Base-by-base conservation (phyloP, 2,329 filamentous ascomycete species). In the Fusarium sororula region DNA sequence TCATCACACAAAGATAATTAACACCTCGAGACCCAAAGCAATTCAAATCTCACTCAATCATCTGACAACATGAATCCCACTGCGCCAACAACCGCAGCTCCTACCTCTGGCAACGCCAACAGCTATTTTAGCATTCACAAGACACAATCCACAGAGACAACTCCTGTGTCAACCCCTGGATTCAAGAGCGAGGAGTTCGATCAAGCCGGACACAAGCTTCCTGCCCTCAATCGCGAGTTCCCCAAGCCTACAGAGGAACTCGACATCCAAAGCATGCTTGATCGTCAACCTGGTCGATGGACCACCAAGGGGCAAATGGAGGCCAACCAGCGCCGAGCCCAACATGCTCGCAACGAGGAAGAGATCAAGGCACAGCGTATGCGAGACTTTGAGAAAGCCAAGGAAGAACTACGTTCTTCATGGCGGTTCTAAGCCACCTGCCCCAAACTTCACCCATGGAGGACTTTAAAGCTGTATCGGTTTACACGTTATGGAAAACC, bases 341-440 rank as follows among this genome's bases (percentile, higher is more conserved):
- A 78, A 54, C 54, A 67, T 22, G 41, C 66, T 22, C 61, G 50
- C 24, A 74, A 58, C 30, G 76, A 75, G 18, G 65, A 81, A 24
- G 71, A 80, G 42, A 77, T 81, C 66, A 78, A 81, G 51, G 83
- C 83, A 51, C 78, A 80, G 66, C 80, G 82, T 44, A 79, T 80
- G 22, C 79, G 78, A 66, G 83, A 85, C 51, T 82, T 89, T 44
- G 85, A 86, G 59, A 82, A 83, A 41, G 83, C 82, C 35, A 90
- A 89, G 83, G 80, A 78, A 67, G 82, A 87, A 39, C 80, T 89
- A 22, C 82, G 86, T 22, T 81, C 82, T 53, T 81, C 39, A 47
- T 64, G 54, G 51, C 53, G 67, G 55, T 56, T 53, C 14, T 70
- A 30, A 63, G 54, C 7, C 47, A 62, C 62, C 42, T 50, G 50